phyloP scores from a whole-genome alignment of 116 monocot genomes.

The Trichopus zeylanicus region DNA sequence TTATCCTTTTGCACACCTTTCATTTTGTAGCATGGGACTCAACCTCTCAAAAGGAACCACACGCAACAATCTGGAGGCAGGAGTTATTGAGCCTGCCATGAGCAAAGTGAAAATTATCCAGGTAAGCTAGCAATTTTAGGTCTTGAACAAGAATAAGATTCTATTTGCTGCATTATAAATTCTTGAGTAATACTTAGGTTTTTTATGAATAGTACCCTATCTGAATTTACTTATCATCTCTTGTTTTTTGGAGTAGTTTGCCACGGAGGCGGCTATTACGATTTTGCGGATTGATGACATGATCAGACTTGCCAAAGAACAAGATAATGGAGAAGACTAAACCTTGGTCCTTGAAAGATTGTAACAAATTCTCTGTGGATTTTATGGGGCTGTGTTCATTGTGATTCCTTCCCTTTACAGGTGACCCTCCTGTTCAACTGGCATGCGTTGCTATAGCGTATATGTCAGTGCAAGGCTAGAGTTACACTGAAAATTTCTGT shows the following conservation, averaged over 20 bases:
- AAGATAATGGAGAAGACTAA: conserved; percentile 32
- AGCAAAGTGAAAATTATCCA: conserved; percentile 97
- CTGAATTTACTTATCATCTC: neutral
- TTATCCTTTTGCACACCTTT: neutral
- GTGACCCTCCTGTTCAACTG: too few relatives aligned
- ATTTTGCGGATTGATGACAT: conserved; percentile 95
- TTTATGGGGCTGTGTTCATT: neutral
- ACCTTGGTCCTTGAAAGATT: neutral
- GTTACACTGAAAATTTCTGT: too few relatives aligned
- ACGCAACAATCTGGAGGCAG: conserved; percentile 84
- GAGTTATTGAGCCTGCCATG: conserved; percentile 97
- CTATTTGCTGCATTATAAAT: neutral
- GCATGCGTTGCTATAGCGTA: too few relatives aligned
- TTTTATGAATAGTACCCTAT: too few relatives aligned
- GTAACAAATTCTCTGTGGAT: neutral
- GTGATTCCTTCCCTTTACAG: neutral
- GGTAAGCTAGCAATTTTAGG: conserved; percentile 17
- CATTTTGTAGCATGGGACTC: conserved; percentile 71
- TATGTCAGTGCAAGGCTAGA: too few relatives aligned
- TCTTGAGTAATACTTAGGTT: too few relatives aligned
- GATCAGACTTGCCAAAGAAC: conserved; percentile 79
- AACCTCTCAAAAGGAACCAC: conserved; percentile 68
- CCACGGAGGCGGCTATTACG: conserved; percentile 90
- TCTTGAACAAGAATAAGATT: neutral
- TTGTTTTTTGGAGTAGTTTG: conserved; percentile 51